Evolutionary conservation across 345 rosid species (phyloP).

Genomic region (Eucalyptus curtisii): DNA sequence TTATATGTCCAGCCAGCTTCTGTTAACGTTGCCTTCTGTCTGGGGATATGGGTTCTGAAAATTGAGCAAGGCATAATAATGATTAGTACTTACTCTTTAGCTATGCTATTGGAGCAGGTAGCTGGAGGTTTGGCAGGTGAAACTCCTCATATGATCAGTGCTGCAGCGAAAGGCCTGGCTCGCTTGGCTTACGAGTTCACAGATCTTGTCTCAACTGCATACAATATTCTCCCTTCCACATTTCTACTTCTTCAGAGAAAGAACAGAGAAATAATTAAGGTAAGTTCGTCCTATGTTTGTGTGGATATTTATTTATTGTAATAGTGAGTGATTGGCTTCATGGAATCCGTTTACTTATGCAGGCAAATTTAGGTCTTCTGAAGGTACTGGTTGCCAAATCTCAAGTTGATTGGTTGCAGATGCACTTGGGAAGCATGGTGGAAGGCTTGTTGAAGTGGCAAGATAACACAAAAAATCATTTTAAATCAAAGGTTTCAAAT

Average conservation of each 20-base stretch:
- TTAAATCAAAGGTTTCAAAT: slow-evolving; percentile 70
- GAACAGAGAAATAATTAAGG: slow-evolving; percentile 86
- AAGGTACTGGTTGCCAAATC: slow-evolving; percentile 95
- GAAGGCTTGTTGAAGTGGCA: slow-evolving; percentile 90
- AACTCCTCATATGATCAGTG: slow-evolving; percentile 95
- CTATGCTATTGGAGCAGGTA: slow-evolving; percentile 27
- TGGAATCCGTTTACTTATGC: slow-evolving; percentile 8
- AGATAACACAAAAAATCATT: slow-evolving; percentile 69
- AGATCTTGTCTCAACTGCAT: slow-evolving; percentile 73
- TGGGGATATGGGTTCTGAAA: neutral
- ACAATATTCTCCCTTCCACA: slow-evolving; percentile 78
- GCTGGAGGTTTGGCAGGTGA: slow-evolving; percentile 95
- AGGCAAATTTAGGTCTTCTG: slow-evolving; percentile 90
- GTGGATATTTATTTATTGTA: neutral
- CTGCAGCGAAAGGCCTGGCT: slow-evolving; percentile 91
- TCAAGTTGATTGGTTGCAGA: slow-evolving; percentile 63
- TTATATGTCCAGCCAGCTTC: neutral
- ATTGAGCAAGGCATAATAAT: neutral
- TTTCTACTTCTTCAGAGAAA: slow-evolving; percentile 77
- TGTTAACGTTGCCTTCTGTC: neutral
- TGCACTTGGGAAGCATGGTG: slow-evolving; percentile 59
- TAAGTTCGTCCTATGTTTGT: slow-evolving; percentile 1
- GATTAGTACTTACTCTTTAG: neutral
- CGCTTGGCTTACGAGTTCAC: slow-evolving; percentile 92
- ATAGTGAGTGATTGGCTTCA: neutral